Evolutionary conservation across 1,284 basidiomycete genomes (phyloP).

Genomic region (Serendipita sp.): DNA sequence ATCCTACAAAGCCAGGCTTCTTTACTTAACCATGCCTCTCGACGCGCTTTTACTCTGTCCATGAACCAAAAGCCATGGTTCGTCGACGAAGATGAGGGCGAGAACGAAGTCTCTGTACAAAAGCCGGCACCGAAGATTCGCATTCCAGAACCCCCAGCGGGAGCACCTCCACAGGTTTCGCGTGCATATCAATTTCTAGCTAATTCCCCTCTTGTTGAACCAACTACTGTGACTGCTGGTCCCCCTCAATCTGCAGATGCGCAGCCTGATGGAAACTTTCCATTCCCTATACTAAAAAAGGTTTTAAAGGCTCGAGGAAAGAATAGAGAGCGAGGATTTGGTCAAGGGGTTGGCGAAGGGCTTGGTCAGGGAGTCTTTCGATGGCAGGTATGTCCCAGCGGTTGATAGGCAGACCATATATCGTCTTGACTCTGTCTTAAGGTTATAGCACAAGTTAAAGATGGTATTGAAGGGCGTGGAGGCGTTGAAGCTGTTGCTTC

Average conservation of each 20-base stretch:
- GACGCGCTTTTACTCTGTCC: background rate
- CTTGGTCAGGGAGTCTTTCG: background rate
- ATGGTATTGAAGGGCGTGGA: conserved; percentile 64
- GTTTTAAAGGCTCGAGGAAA: background rate
- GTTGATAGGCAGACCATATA: background rate
- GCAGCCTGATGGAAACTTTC: background rate
- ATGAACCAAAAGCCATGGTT: background rate
- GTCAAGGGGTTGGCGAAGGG: background rate
- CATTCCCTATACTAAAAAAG: background rate
- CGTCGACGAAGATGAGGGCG: background rate
- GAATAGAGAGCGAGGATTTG: background rate
- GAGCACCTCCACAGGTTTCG: background rate
- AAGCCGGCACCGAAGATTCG: background rate
- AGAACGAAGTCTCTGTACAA: background rate
- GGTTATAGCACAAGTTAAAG: conserved; percentile 42
- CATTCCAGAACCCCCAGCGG: background rate
- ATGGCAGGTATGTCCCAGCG: background rate
- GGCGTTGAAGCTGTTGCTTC: conserved; percentile 57
- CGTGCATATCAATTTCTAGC: background rate
- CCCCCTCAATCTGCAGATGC: background rate
- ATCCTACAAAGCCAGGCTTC: background rate
- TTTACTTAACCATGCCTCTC: background rate
- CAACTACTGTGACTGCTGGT: background rate
- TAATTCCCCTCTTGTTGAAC: background rate
- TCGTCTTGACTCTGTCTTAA: background rate